A percentile compares a stretch with the other conserved stretches of the same genome.
phyloP scores from a whole-genome alignment of 75 land plant genomes.

The Sequoia sempervirens region DNA sequence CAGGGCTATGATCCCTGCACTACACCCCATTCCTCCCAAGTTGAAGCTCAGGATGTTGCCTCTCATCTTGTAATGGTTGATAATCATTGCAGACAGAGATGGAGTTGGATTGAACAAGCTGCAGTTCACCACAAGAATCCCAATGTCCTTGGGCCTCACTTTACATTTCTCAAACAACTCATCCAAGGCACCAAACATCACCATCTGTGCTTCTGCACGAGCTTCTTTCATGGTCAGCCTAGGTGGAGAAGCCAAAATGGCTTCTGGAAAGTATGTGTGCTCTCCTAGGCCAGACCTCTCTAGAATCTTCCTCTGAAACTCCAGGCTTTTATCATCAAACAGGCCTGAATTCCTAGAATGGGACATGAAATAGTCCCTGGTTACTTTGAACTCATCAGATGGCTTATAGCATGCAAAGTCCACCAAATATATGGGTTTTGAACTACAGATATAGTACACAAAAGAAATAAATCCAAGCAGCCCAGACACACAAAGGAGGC shows the following conservation, averaged over 20 bases:
- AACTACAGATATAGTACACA: conserved; percentile 63
- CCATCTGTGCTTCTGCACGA: conserved; percentile 61
- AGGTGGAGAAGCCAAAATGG: conserved; percentile 33
- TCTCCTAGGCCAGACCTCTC: conserved; percentile 74
- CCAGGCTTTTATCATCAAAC: conserved; percentile 64
- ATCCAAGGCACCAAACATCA: conserved; percentile 82
- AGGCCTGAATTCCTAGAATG: conserved; percentile 47
- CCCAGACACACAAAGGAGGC: conserved; percentile 44
- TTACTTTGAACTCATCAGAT: conserved; percentile 53
- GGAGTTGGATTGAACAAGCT: conserved; percentile 89
- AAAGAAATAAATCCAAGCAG: conserved; percentile 55
- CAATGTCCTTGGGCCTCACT: conserved; percentile 78
- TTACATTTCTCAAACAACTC: conserved; percentile 77
- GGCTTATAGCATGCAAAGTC: conserved; percentile 49
- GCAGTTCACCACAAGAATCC: conserved; percentile 91
- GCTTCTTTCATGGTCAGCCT: conserved; percentile 69
- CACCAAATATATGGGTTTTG: conserved; percentile 64
- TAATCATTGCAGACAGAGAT: conserved; percentile 87
- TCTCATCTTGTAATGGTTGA: conserved; percentile 90
- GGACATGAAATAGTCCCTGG: conserved; percentile 54
- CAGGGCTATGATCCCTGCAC: conserved; percentile 73
- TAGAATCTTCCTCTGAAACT: conserved; percentile 60
- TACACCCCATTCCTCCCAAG: conserved; percentile 92
- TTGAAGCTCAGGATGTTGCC: conserved; percentile 79
- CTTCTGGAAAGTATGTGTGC: conserved; percentile 58